These are phyloP conservation scores for Mikania micrantha DNA, from an alignment of 129 eudicot species.

Conservation along the genomic window DNA sequence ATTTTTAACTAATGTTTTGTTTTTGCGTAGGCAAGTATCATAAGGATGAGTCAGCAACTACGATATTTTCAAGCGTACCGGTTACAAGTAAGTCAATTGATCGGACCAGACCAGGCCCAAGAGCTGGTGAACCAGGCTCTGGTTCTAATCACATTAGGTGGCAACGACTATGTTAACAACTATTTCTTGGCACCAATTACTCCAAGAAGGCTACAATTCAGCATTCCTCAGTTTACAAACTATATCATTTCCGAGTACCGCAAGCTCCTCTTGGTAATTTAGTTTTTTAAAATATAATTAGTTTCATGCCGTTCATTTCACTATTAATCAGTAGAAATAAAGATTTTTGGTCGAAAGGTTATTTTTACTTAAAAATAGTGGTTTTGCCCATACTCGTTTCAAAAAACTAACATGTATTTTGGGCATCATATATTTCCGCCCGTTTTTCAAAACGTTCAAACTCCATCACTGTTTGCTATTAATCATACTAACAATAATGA, in stretches of 20 bases:
- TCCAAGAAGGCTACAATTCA: conserved; percentile 49
- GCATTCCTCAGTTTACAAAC: conserved; percentile 40
- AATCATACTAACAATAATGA: too few species aligned
- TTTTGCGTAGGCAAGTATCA: conserved; percentile 44
- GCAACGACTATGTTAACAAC: conserved; percentile 82
- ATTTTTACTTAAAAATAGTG: too few species aligned
- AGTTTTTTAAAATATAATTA: too few species aligned
- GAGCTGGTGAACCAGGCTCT: conserved; percentile 57
- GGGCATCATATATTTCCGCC: too few species aligned
- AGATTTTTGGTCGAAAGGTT: too few species aligned
- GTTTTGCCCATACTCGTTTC: too few species aligned
- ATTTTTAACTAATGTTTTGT: too few species aligned
- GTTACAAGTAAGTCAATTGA: conserved; percentile 29
- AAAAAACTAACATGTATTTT: too few species aligned
- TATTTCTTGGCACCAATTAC: conserved; percentile 60
- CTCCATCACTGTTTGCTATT: too few species aligned
- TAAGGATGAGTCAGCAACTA: conserved; percentile 50
- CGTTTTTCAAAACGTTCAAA: too few species aligned
- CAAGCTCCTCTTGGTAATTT: conserved; percentile 46
- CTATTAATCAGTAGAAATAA: too few species aligned
- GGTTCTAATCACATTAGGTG: conserved; percentile 60
- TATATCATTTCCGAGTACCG: conserved; percentile 47
- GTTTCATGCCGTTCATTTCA: too few species aligned
- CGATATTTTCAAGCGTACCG: conserved; percentile 46
- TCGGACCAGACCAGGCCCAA: conserved; percentile 39